Conservation (phyloP, 352 stramenopile species). For the Phytopythium kandeliae region DNA sequence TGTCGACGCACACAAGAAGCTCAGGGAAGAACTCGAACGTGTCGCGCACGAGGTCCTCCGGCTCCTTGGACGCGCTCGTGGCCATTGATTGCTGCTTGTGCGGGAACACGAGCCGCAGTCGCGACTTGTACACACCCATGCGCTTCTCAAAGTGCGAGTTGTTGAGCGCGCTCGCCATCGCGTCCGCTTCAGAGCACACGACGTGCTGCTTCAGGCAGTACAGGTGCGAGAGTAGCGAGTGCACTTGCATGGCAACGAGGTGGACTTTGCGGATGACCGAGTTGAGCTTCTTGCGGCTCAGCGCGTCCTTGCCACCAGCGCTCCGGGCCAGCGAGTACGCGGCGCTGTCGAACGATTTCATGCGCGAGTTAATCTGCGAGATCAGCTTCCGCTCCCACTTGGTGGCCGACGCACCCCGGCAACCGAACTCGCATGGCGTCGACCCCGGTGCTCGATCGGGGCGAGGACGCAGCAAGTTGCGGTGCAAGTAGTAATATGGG, state of each 20-base stretch:
- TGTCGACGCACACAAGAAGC: constrained; percentile 55
- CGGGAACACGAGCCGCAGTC: constrained; percentile 55
- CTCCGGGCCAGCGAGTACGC: constrained; percentile 67
- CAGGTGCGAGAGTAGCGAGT: constrained; percentile 63
- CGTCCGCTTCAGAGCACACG: constrained; percentile 52
- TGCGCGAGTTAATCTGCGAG: constrained; percentile 70
- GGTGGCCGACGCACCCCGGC: constrained; percentile 29
- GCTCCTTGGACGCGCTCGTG: constrained; percentile 10
- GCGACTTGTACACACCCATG: constrained; percentile 69
- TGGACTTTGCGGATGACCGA: constrained; percentile 77
- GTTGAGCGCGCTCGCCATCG: constrained; percentile 52
- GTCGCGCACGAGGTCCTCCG: constrained; percentile 49
- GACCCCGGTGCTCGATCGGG: constrained; percentile 7
- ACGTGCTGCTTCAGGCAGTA: constrained; percentile 50
- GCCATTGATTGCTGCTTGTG: constrained; percentile 20
- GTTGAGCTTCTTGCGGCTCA: constrained; percentile 81
- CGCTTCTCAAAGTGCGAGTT: constrained; percentile 71
- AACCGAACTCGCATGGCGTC: constrained; percentile 46
- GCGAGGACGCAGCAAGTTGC: constrained; percentile 6
- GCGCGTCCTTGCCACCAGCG: constrained; percentile 41
- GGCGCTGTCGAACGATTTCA: constrained; percentile 74
- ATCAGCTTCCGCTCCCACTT: constrained; percentile 72
- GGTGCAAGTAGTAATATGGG: constrained; percentile 66
- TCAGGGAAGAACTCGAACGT: constrained; percentile 71
- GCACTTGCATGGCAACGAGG: constrained; percentile 67